Percentiles rank a stretch among this genome's conserved stretches.
phyloP scores from a whole-genome alignment of 2,329 filamentous ascomycete species.

The Laburnicola sp. region DNA sequence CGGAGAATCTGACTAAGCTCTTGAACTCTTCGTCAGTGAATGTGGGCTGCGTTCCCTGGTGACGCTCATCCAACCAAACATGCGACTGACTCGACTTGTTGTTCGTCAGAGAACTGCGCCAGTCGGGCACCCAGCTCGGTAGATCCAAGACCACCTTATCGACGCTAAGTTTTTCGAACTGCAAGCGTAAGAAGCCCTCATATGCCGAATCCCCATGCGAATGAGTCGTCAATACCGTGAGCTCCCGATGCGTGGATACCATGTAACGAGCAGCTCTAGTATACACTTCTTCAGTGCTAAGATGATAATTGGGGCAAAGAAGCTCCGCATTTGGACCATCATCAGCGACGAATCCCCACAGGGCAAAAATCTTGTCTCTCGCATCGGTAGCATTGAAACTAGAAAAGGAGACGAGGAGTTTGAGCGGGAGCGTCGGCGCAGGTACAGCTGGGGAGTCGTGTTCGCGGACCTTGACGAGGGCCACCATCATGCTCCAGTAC shows the following conservation, averaged over 20 bases:
- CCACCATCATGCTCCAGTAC: not conserved
- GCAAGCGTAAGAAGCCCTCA: not conserved
- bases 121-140: conserved; percentile 1
- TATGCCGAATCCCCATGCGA: not conserved
- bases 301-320: not conserved
- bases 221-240: not conserved
- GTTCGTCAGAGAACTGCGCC: not conserved
- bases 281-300: not conserved
- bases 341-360: not conserved
- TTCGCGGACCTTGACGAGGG: not conserved
- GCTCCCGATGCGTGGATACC: not conserved
- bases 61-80: not conserved
- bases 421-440: not conserved
- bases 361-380: not conserved
- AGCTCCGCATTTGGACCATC: not conserved
- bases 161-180: not conserved
- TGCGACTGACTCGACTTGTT: not conserved
- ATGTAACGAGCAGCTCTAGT: not conserved
- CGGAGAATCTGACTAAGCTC: not conserved
- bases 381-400: conserved; percentile 1
- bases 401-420: not conserved
- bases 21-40: not conserved
- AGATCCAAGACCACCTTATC: not conserved
- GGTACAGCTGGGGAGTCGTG: not conserved
- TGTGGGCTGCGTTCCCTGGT: not conserved